Conservation (phyloP, 23 red algal species). For the Gracilaria domingensis region DNA sequence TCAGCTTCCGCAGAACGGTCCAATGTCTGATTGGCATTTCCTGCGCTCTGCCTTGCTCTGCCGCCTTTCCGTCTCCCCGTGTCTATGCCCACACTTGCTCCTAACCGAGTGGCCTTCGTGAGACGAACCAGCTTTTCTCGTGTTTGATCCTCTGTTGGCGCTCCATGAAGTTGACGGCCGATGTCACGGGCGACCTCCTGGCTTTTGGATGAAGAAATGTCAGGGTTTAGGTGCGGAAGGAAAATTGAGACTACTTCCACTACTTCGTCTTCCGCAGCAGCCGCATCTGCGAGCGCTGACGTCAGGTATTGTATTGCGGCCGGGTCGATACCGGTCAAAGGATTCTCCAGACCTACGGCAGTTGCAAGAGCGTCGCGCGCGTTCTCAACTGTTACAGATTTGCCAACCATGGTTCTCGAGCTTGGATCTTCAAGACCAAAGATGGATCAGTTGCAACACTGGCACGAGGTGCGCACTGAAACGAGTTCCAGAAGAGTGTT, state of each 20-base stretch:
- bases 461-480: no score
- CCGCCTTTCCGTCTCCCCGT: slow-evolving; percentile 2
- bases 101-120: slow-evolving; percentile 69
- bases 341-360: slow-evolving; percentile 31
- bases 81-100: slow-evolving; percentile 63
- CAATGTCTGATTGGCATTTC: slow-evolving; percentile 86
- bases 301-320: slow-evolving; percentile 63
- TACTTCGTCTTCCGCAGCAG: slow-evolving; percentile 71
- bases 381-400: not conserved
- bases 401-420: slow-evolving; percentile 2
- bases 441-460: no score
- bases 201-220: slow-evolving; percentile 4
- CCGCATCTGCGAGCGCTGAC: slow-evolving; percentile 46
- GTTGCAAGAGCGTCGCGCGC: not conserved
- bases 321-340: slow-evolving; percentile 70
- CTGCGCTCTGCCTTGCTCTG: slow-evolving; percentile 12
- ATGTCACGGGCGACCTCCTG: slow-evolving; percentile 43
- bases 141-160: slow-evolving; percentile 41
- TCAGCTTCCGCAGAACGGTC: slow-evolving; percentile 90
- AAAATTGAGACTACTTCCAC: slow-evolving; percentile 62
- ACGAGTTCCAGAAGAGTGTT: no score
- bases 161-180: slow-evolving; percentile 68
- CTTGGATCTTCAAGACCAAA: no score
- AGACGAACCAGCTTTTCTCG: slow-evolving; percentile 60
- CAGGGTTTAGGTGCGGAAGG: slow-evolving; percentile 49